Percentiles rank a stretch among this genome's conserved stretches.
phyloP scores from a whole-genome alignment of 495 filamentous ascomycete species.

The Daldinia decipiens region DNA sequence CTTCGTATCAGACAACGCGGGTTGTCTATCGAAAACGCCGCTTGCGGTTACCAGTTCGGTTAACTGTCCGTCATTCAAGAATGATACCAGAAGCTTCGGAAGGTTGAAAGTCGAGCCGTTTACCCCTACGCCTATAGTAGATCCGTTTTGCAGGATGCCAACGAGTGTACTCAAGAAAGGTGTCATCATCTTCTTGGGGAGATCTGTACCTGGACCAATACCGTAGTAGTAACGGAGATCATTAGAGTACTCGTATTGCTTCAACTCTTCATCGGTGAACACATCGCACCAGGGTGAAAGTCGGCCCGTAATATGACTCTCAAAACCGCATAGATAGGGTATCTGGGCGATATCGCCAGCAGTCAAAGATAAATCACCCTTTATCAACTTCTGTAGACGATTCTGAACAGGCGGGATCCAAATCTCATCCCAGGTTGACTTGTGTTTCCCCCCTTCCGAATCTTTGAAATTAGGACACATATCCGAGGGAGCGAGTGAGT shows the following conservation, averaged over 20 bases:
- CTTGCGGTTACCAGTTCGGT: constrained; percentile 63
- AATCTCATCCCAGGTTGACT: constrained; percentile 53
- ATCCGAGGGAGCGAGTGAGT: constrained; percentile 66
- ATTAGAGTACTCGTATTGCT: constrained; percentile 67
- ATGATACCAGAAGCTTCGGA: constrained; percentile 62
- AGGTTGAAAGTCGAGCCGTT: constrained; percentile 54
- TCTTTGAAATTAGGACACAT: constrained; percentile 63
- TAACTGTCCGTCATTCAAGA: constrained; percentile 69
- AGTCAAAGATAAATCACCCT: constrained; percentile 61
- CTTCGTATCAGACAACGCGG: constrained; percentile 52
- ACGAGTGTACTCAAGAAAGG: constrained; percentile 62
- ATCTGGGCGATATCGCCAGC: constrained; percentile 62
- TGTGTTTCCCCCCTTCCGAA: constrained; percentile 54
- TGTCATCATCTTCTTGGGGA: constrained; percentile 59
- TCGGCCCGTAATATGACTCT: constrained; percentile 66
- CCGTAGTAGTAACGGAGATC: constrained; percentile 70
- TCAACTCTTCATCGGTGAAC: constrained; percentile 63
- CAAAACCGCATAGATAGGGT: constrained; percentile 70
- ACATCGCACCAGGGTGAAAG: constrained; percentile 64
- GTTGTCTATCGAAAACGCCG: constrained; percentile 64
- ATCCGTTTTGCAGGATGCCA: constrained; percentile 57
- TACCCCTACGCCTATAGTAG: constrained; percentile 53
- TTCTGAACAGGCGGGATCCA: constrained; percentile 62
- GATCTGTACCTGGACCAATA: constrained; percentile 61
- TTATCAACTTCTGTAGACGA: constrained; percentile 60